Base-by-base conservation (phyloP, 1,139 yeast species). In the Hyphopichia buzzinii region DNA sequence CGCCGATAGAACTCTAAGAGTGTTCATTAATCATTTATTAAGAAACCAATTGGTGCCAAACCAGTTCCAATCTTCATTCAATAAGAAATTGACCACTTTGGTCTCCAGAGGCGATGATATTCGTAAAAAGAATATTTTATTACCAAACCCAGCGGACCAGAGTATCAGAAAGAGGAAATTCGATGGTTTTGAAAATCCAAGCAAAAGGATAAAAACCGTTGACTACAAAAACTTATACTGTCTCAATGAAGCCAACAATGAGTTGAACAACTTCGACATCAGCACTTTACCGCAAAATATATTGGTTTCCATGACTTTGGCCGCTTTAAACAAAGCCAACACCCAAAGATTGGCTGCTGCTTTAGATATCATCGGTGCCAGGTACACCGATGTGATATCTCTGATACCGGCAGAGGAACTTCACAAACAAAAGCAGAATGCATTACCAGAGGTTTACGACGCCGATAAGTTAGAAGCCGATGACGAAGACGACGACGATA, bases 191-290 rank as follows among this genome's bases (percentile, higher is more conserved):
- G 43, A 48, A 14, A 62, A 62, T 36, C 42, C 60, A 1, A 41
- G 65, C 8, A 67, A 61, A 37, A 59, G 55, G 33, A 32, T 69
- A 14, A 57, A 56, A 27, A 39, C 54, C 4, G 42, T 54, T 21
- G 73, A 67, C 45, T 71, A 68, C 49, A 64, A 64, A 40, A 54
- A 54, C 37, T 55, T 72, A 36, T 90, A 79, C 55, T 77, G 81
- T 30, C 67, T 90, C 39, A 81, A 84, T 41, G 83, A 79, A 35
- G 67, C 81, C 2, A 57, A 62, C 24, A 81, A 83, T 54, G 79
- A 82, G 33, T 58, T 81, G 33, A 75, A 79, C 19, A 68, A 72
- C 34, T 84, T 87, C 51, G 92, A 89, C 55, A 77, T 88, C 35
- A 72, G 86, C 6, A 64, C 77, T 7, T 65, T 90, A 12, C 85